Evolutionary conservation across 176 grass and related monocot species (phyloP).

Genomic region (Carex kokanica): DNA sequence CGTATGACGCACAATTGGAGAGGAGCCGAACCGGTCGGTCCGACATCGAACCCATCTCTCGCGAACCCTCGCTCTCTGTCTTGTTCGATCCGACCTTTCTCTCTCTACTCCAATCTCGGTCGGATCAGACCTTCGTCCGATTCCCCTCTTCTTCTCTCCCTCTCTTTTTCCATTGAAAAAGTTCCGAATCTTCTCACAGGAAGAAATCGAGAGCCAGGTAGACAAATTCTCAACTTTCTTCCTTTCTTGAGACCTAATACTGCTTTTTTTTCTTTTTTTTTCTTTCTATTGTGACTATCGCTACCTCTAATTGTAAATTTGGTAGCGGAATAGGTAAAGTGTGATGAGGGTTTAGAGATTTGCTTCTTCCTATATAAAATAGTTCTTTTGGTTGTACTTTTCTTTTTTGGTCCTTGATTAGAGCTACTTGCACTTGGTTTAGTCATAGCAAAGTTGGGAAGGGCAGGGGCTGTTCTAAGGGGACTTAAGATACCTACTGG

Average conservation of each 20-base stretch:
- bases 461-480: background rate
- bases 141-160: slow-evolving; percentile 33
- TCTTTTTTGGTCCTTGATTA: background rate
- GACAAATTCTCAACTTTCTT: background rate
- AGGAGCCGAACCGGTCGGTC: background rate
- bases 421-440: background rate
- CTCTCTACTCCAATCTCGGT: slow-evolving; percentile 26
- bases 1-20: background rate
- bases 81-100: background rate
- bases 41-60: background rate
- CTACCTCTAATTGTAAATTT: background rate
- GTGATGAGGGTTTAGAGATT: background rate
- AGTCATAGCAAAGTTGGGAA: background rate
- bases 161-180: slow-evolving; percentile 23
- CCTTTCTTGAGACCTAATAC: background rate
- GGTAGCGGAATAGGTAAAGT: background rate
- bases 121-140: slow-evolving; percentile 26
- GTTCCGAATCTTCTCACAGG: background rate
- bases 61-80: background rate
- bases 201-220: slow-evolving; percentile 18
- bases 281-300: background rate
- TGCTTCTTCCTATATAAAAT: background rate
- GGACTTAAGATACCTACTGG: background rate
- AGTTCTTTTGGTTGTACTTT: background rate
- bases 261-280: background rate